Evolutionary conservation across 2,329 filamentous ascomycete species (phyloP), one percentile per base, ranked within the genome.

Genomic region (Rutstroemia sydowiana): DNA sequence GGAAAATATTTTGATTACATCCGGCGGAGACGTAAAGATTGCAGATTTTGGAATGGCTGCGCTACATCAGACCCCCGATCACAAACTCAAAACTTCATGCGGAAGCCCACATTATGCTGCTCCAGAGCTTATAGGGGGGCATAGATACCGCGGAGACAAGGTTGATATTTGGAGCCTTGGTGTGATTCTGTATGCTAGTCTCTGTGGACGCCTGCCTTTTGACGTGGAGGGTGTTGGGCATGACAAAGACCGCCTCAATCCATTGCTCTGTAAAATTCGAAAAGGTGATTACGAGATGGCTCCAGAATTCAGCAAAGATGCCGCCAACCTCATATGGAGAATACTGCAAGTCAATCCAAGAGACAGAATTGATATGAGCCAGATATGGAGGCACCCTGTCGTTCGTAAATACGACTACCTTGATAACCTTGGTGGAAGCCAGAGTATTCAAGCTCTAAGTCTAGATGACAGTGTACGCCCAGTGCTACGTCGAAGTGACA

Each of bases 1-100:
- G 0, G 93, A 98, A 70, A 98, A 98, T 63, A 96, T 98, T 42
- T 75, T 98, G 16, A 76, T 98, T 46, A 90, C 90, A 52, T 74
- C 75, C 3, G 74, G 84, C 43, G 78, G 85, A 48, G 82, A 87
- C 53, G 83, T 97, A 68, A 98, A 97, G 70, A 84, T 98, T 61
- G 92, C 92, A 47, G 93, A 98, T 68, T 98, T 98, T 68, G 92
- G 93, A 39, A 96, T 98, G 91, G 93, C 93, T 41, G 92, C 92
- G 3, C 75, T 97, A 39, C 81, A 85, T 57, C 92, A 97, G 67
- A 87, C 87, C 3, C 78, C 81, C 21, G 85, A 82, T 8, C 84
- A 89, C 59, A 84, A 84, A 65, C 78, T 98, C 26, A 87, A 81
- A 52, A 97, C 93, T 1, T 89, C 92, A 4, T 98, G 93, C 63